Base-by-base conservation (phyloP, 75 land plant genomes). In the Chamaecyparis obtusa region DNA sequence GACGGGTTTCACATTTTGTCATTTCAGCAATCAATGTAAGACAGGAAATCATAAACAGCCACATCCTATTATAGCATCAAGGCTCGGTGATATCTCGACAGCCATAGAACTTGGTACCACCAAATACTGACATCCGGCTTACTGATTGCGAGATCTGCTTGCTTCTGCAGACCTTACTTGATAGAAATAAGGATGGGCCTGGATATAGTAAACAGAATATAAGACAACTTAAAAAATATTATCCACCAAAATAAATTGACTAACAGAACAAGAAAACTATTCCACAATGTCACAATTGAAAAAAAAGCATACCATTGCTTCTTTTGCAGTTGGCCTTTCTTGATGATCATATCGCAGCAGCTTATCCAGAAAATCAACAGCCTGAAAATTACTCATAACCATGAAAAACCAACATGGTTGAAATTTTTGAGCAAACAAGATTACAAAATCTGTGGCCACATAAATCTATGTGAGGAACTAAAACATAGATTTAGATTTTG, bases 311-410 rank as follows among this genome's bases (percentile, higher is more conserved):
- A 95, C 97, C 98, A 95, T 96, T 76, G 98, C 98, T 90, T 94
- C 97, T 88, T 92, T 94, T 51, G 98, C 98, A 17, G 98, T 96
- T 79, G 92, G 93, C 88, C 98, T 89, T 55, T 95, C 98, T 86
- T 95, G 98, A 85, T 96, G 98, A 88, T 96, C 97, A 85, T 94
- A 96, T 14, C 95, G 91, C 48, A 96, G 92, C 85, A 96, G 84
- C 90, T 93, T 95, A 87, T 96, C 98, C 43, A 96, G 87, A 86
- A 96, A 95, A 88, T 96, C 97, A 86, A 96, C 77, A 36, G 98
- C 97, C 98, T 96, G 90, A 19, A 85, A 86, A 55, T 24, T 7
- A 24, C 8, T 64, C 49, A 32, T 10, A 30, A 55, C 8, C 71
- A 36, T 74, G 64, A 33, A 55, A 83, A 88, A 67, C 27, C n/a